Percentiles rank a stretch among this genome's conserved stretches.
These are phyloP conservation scores for Metschnikowia anglica DNA, from an alignment of 805 yeast species.

Conservation along the genomic window DNA sequence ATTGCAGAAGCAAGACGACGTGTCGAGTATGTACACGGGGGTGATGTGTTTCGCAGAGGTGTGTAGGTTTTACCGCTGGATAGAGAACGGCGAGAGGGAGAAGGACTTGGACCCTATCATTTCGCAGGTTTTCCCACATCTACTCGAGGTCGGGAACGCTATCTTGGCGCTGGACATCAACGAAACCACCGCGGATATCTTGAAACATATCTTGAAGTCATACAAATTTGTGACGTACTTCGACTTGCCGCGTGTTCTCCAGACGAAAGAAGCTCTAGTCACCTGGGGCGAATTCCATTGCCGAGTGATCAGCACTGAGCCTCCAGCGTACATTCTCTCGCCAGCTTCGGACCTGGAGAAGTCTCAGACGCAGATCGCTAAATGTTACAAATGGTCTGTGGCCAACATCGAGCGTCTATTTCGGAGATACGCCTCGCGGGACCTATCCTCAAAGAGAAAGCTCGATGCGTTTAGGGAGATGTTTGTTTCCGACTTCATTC, in stretches of 20 bases:
- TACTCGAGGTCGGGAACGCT: slow-evolving; percentile 64
- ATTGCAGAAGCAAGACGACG: slow-evolving; percentile 28
- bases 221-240: slow-evolving; percentile 74
- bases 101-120: slow-evolving; percentile 46
- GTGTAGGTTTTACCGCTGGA: slow-evolving; percentile 70
- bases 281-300: slow-evolving; percentile 81
- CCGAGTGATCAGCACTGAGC: slow-evolving; percentile 55
- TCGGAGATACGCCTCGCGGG: slow-evolving; percentile 61
- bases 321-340: slow-evolving; percentile 53
- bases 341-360: slow-evolving; percentile 53
- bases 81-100: slow-evolving; percentile 45
- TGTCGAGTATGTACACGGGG: slow-evolving; percentile 56
- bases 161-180: slow-evolving; percentile 28
- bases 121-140: slow-evolving; percentile 58
- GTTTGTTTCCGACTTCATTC: slow-evolving; percentile 61
- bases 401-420: slow-evolving; percentile 74
- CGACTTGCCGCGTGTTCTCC: slow-evolving; percentile 68
- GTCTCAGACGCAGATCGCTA: slow-evolving; percentile 67
- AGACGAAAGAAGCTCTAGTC: slow-evolving; percentile 46
- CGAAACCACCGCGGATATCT: slow-evolving; percentile 43
- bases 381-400: slow-evolving; percentile 75
- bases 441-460: slow-evolving; percentile 44
- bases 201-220: slow-evolving; percentile 68
- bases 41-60: slow-evolving; percentile 69
- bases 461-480: slow-evolving; percentile 56